Conservation (phyloP, 202 grass and related monocot genomes). For the Zoysia matrella region DNA sequence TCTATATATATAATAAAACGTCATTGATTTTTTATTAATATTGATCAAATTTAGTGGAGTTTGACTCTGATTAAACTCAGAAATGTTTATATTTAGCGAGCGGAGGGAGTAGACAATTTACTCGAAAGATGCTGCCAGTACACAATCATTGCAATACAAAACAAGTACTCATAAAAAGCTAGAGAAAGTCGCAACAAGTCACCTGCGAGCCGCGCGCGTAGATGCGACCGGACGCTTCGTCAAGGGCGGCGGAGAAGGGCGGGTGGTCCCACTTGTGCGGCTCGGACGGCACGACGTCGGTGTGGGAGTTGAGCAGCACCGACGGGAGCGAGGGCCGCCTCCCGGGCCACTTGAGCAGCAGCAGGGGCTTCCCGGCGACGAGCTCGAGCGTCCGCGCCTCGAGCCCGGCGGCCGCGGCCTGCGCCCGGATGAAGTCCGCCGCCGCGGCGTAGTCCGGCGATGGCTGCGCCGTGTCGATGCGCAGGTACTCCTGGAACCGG, state of each 20-base stretch:
- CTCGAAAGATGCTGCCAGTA: neutral
- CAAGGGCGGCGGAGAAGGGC: conserved; percentile 86
- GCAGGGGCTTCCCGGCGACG: conserved; percentile 67
- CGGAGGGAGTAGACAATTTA: neutral
- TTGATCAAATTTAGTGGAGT: too few species aligned
- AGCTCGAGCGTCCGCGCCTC: conserved; percentile 74
- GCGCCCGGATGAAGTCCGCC: conserved; percentile 57
- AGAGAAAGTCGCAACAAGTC: neutral
- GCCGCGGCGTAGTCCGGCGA: conserved; percentile 75
- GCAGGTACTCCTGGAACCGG: conserved; percentile 96
- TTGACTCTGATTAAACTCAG: too few species aligned
- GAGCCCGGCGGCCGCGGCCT: conserved; percentile 60
- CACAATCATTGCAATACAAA: neutral
- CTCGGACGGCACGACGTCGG: conserved; percentile 90
- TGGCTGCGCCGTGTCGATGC: conserved; percentile 88
- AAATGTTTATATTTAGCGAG: too few species aligned
- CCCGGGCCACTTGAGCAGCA: conserved; percentile 86
- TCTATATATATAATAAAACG: too few species aligned
- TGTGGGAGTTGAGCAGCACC: conserved; percentile 90
- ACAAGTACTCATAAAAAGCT: neutral
- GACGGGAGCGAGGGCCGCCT: conserved; percentile 61
- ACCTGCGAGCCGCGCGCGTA: conserved; percentile 89
- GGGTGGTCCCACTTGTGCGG: conserved; percentile 82
- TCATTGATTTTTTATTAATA: too few species aligned
- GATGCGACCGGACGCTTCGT: conserved; percentile 62